Conservation (phyloP, 768 basidiomycete genomes). For the Heimioporus sp. region DNA sequence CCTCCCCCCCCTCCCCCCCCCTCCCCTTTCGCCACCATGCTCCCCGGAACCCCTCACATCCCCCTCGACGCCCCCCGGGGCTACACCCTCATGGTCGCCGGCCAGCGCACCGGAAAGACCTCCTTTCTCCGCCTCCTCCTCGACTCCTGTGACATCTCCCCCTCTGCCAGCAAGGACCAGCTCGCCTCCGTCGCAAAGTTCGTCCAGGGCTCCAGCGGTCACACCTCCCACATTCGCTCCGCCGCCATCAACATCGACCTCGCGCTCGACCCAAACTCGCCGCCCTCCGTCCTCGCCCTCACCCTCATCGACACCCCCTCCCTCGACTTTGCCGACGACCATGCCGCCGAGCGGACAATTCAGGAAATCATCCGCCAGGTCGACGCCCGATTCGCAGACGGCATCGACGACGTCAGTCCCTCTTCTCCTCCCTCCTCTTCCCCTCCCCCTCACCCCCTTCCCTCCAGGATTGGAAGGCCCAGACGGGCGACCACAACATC, state of each 20-base stretch:
- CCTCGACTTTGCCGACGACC: constrained; percentile 69
- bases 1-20: constrained; percentile 21
- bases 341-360: constrained; percentile 59
- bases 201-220: constrained; percentile 69
- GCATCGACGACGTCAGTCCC: constrained; percentile 70
- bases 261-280: constrained; percentile 46
- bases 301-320: constrained; percentile 83
- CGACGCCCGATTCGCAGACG: constrained; percentile 71
- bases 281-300: constrained; percentile 54
- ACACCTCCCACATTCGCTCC: constrained; percentile 69
- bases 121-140: constrained; percentile 83
- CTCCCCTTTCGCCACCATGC: constrained; percentile 24
- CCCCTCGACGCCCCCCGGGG: constrained; percentile 32
- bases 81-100: constrained; percentile 78
- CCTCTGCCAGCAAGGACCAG: constrained; percentile 66
- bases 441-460: constrained; percentile 15
- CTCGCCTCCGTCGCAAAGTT: constrained; percentile 79
- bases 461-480: constrained; percentile 66
- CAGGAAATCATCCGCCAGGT: constrained; percentile 69
- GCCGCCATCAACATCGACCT: constrained; percentile 71
- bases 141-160: constrained; percentile 72
- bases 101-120: constrained; percentile 82
- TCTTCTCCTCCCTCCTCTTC: constrained; percentile 15
- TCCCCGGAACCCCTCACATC: constrained; percentile 27
- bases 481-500: constrained; percentile 72